Evolutionary conservation across 163 green algal species (phyloP), one percentile per base, ranked within the genome.

Genomic region (Scenedesmus sp.): DNA sequence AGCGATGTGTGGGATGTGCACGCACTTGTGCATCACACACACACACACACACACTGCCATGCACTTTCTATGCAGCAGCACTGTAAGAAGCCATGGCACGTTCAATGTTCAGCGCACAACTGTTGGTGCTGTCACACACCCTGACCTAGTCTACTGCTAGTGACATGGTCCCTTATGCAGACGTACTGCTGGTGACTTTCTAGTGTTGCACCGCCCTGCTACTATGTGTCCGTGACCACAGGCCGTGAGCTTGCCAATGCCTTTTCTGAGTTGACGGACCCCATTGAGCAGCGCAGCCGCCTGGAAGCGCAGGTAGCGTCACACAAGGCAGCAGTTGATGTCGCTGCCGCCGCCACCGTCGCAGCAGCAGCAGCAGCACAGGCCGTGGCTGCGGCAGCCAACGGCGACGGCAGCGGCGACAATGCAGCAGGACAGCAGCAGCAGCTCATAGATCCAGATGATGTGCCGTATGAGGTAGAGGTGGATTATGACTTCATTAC

Each of bases 401-500:
- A 81, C 46, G 70, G 85, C 65, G 44, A 42, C 40, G 76, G 43
- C 79, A 84, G 49, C 56, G 61, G 85, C 30, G 26, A n/a, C 15
- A 65, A 87, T n/a, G 83, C 35, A 61, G 65, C 72, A 18, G 88
- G 53, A 33, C 16, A 44, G 49, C 40, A 33, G 76, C 43, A 16
- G 61, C 44, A 53, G 65, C 33, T n/a, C 42, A 40, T 72, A 22
- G 90, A 93, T 37, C 83, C 92, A 35, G 93, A 94, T 43, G 91
- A 95, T 42, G 72, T 91, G 3, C 83, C 89, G 12, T 94, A 94
- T 70, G 91, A 95, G 79, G 92, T 99, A 30, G 87, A 85, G 35
- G 88, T 99, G 16, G 98, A 99, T 94, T 97, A 99, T 79, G 98
- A 99, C 94, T 99, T 99, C 92, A 90, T 99, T 26, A 97, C 94